phyloP scores from a whole-genome alignment of 106 monocot species.

The Dioscorea zingiberensis region DNA sequence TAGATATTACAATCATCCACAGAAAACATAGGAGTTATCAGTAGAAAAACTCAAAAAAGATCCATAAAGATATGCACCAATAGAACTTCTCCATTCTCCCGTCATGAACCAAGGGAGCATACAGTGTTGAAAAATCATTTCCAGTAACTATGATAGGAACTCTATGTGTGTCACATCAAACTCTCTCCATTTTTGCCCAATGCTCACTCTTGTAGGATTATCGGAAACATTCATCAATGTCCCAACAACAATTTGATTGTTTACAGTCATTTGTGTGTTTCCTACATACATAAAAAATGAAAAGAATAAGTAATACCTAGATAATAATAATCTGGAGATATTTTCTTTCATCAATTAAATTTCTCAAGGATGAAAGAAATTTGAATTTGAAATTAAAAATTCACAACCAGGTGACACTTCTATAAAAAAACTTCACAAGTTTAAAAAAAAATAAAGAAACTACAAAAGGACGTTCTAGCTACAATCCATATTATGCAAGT shows the following conservation, averaged over 20 bases:
- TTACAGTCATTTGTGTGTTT: conserved; percentile 96
- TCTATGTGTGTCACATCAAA: conserved; percentile 79
- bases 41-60: no score
- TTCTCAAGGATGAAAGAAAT: no score
- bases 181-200: conserved; percentile 91
- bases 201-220: conserved; percentile 88
- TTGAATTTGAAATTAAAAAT: no score
- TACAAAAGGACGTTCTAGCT: background rate
- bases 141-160: conserved; percentile 87
- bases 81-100: conserved; percentile 98
- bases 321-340: no score
- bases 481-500: no score
- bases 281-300: conserved; percentile 30
- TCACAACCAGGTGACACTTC: no score
- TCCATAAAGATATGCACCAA: conserved; percentile 34
- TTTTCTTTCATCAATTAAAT: no score
- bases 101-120: conserved; percentile 94
- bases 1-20: no score
- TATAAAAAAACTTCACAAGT: no score
- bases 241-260: conserved; percentile 95
- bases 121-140: conserved; percentile 88
- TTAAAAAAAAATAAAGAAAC: background rate
- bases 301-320: background rate
- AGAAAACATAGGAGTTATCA: no score
- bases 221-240: conserved; percentile 88